Evolutionary conservation across 257 asterid species (phyloP).

Genomic region (Gentiana straminea): DNA sequence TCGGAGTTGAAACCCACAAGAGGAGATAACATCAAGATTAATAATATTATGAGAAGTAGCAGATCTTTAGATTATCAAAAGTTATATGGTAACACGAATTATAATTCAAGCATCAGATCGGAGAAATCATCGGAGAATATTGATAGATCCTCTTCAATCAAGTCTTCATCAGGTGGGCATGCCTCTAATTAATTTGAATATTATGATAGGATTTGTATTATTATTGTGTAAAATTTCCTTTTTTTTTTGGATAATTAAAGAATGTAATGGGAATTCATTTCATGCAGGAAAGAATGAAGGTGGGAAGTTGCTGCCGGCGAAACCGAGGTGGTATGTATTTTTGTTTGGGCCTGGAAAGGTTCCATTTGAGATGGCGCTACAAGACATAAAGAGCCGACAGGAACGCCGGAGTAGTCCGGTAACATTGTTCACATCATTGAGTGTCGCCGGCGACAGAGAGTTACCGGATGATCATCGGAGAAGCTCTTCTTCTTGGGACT

Average conservation of each 20-base stretch:
- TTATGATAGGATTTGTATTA: too few species aligned
- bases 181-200: too few species aligned
- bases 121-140: constrained; percentile 2
- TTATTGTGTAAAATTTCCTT: too few species aligned
- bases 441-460: constrained; percentile 2
- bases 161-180: neutral
- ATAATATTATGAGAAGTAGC: constrained; percentile 26
- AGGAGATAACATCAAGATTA: neutral
- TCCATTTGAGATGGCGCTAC: constrained; percentile 48
- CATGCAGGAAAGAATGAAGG: neutral
- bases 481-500: constrained; percentile 30
- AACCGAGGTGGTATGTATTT: constrained; percentile 36
- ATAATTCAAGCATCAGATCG: constrained; percentile 7
- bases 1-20: constrained; percentile 1
- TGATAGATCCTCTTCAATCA: constrained; percentile 9
- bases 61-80: constrained; percentile 31
- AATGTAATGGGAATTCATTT: too few species aligned
- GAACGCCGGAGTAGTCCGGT: constrained; percentile 23
- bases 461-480: constrained; percentile 10
- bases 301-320: constrained; percentile 4
- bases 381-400: constrained; percentile 47
- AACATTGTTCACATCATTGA: neutral
- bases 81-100: constrained; percentile 17
- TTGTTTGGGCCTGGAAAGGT: constrained; percentile 42
- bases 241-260: too few species aligned